Base-by-base conservation (phyloP, 768 basidiomycete species). In the Phlegmacium glaucopus region DNA sequence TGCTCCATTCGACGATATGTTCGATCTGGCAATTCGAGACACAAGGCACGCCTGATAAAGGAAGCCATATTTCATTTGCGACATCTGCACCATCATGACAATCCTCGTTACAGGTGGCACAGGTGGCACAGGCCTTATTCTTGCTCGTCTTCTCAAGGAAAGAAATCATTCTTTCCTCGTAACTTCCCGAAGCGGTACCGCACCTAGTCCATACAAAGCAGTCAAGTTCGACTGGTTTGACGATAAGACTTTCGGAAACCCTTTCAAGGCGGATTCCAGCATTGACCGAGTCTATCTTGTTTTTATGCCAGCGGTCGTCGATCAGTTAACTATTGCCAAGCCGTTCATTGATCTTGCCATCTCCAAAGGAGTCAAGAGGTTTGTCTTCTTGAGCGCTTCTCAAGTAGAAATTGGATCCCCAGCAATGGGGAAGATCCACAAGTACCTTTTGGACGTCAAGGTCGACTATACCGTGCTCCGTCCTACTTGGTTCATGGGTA, bases 201-300 rank as follows among this genome's bases (percentile, higher is more conserved):
- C 49, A n/a, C 61, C 61, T 10, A 48, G 25, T 9, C 66, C 60
- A 4, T 63, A 58, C 48, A 58, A 47, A 17, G 60, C 58, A 9
- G 65, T 66, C 28, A 53, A 45, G 26, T 70, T 72, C 36, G 64
- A 73, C 47, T 72, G 72, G 71, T 51, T 55, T 28, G 63, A 74
- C 42, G 42, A 59, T 1, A 44, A 53, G 7, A 69, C 68, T 4
- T 67, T 58, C 48, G 49, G 55, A 8, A 64, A 64, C 36, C 64
- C 68, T 2, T 71, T 70, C 56, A 51, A 58, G 0, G 35, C 51
- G 28, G 61, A 56, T 36, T 10, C 54, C 1, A 42, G 44, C 10
- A 65, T 68, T 48, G 60, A 66, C 30, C 51, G 58, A 17, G 52
- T 70, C 4, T 70, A 71, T 46, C 50, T 73, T 16, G 46, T 72